A percentile compares a stretch with the other conserved stretches of the same genome.
Conservation (phyloP, 768 basidiomycete genomes). For the Tylopilus vinaceipallidus region DNA sequence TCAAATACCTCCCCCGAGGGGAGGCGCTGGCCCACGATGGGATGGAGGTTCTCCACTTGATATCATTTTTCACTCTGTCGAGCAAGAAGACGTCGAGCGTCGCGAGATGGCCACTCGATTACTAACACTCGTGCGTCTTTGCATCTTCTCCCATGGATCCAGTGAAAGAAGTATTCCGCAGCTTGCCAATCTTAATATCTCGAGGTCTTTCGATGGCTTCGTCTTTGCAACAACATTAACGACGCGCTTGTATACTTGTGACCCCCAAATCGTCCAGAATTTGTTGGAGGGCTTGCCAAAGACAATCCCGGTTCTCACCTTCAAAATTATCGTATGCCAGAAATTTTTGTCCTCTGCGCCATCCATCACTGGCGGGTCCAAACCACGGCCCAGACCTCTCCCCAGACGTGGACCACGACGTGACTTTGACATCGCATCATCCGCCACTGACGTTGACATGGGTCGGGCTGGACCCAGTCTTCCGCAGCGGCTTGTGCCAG, state of each 20-base stretch:
- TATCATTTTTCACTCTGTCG: constrained; percentile 39
- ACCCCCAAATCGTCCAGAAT: constrained; percentile 29
- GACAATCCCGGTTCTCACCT: constrained; percentile 35
- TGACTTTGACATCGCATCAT: constrained; percentile 4
- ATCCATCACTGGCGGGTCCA: constrained; percentile 10
- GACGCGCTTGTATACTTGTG: constrained; percentile 33
- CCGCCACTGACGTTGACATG: constrained; percentile 4
- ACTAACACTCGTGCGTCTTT: constrained; percentile 29
- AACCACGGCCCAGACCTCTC: constrained; percentile 36
- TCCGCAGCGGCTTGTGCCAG: constrained; percentile 26
- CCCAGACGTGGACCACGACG: constrained; percentile 22
- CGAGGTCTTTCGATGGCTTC: constrained; percentile 36
- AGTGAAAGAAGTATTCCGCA: constrained; percentile 13
- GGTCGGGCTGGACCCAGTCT: constrained; percentile 19
- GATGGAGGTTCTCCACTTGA: constrained; percentile 52
- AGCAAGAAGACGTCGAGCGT: constrained; percentile 31
- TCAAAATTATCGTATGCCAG: constrained; percentile 45
- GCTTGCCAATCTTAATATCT: constrained; percentile 42
- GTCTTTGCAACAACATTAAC: constrained; percentile 37
- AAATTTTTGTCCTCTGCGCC: constrained; percentile 34
- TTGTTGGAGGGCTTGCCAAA: constrained; percentile 39
- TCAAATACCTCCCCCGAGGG: constrained; percentile 57
- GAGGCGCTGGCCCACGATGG: constrained; percentile 49
- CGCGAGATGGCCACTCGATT: constrained; percentile 37
- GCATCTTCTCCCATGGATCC: not conserved